These are phyloP conservation scores for Keqinozyma sinolaborantium DNA, from an alignment of 1,139 yeast species.

Conservation along the genomic window DNA sequence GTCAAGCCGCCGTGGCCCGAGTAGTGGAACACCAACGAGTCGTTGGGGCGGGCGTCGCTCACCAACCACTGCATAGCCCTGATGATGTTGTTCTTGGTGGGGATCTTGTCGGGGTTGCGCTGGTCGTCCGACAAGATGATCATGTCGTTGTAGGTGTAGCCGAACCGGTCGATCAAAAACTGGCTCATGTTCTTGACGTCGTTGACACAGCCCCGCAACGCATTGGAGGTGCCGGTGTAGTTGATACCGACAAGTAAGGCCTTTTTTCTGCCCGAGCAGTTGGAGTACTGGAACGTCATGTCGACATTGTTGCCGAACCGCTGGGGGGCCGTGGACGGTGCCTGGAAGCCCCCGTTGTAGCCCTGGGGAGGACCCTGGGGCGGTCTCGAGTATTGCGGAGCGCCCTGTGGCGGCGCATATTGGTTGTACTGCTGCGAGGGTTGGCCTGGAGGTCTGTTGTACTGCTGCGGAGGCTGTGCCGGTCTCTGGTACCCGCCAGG, in stretches of 20 bases:
- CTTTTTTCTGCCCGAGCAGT: constrained; percentile 72
- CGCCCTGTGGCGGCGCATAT: constrained; percentile 8
- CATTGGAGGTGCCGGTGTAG: constrained; percentile 71
- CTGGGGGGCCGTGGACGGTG: constrained; percentile 32
- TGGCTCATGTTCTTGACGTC: constrained; percentile 64
- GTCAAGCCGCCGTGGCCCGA: constrained; percentile 95
- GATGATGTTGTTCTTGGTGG: constrained; percentile 73
- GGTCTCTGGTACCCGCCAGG: constrained; percentile 10
- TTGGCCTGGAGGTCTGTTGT: constrained; percentile 11
- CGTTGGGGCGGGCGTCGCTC: constrained; percentile 78
- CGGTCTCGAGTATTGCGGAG: constrained; percentile 4
- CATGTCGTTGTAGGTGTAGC: constrained; percentile 75
- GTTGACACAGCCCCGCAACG: constrained; percentile 82
- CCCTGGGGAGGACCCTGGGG: constrained; percentile 1
- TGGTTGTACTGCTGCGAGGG: constrained; percentile 1
- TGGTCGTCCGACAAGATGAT: constrained; percentile 82
- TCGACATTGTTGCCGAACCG: constrained; percentile 27
- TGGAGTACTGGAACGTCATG: constrained; percentile 62
- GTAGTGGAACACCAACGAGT: constrained; percentile 80
- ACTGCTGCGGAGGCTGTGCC: constrained; percentile 12
- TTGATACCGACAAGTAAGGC: constrained; percentile 87
- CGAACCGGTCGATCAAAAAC: constrained; percentile 55
- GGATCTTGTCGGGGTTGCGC: constrained; percentile 58
- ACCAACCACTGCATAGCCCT: constrained; percentile 93
- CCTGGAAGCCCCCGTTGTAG: constrained; percentile 2